Percentiles rank a stretch among this genome's conserved stretches.
These are phyloP conservation scores for Quercus ilex DNA, from an alignment of 306 rosid genomes.

Conservation along the genomic window DNA sequence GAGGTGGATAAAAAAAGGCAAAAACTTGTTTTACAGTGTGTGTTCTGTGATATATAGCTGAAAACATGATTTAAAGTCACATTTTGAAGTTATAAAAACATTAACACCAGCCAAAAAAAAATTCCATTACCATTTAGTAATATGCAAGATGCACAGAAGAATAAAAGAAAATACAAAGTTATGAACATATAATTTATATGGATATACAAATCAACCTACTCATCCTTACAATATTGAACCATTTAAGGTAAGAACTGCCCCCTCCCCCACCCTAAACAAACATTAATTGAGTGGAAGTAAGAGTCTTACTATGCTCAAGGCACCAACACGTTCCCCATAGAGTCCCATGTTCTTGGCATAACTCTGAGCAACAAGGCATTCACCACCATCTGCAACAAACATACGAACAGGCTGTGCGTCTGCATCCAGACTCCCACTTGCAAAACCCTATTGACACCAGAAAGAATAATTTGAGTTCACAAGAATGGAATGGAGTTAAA, in stretches of 20 bases:
- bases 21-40: too few species aligned
- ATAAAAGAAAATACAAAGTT: not conserved
- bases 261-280: not conserved
- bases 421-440: constrained; percentile 91
- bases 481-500: not conserved
- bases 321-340: constrained; percentile 97
- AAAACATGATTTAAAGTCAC: too few species aligned
- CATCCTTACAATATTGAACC: not conserved
- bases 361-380: constrained; percentile 87
- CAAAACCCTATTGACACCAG: constrained; percentile 68
- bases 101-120: not conserved
- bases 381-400: constrained; percentile 97
- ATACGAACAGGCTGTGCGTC: constrained; percentile 87
- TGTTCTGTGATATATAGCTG: too few species aligned
- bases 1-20: not conserved
- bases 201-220: not conserved
- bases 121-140: not conserved
- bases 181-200: not conserved
- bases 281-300: not conserved
- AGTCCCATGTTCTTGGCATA: constrained; percentile 98
- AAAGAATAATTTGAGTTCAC: not conserved
- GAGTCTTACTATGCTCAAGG: constrained; percentile 81
- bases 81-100: too few species aligned
- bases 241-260: not conserved
- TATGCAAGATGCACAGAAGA: not conserved